Evolutionary conservation across 2,329 filamentous ascomycete genomes (phyloP).

Genomic region (Penicillium digitatum): DNA sequence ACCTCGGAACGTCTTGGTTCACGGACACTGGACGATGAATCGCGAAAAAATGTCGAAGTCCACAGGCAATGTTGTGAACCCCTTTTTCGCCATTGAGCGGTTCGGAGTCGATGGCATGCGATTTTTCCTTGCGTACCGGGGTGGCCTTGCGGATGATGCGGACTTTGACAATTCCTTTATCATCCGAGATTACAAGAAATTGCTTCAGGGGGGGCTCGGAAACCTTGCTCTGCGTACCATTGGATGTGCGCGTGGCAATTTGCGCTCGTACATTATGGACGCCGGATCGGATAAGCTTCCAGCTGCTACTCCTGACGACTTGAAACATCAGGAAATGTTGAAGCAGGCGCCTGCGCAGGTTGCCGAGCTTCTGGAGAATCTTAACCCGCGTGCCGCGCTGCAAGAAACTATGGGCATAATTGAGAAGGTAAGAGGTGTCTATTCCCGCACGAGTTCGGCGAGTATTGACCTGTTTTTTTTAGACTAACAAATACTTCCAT

Average conservation of each 20-base stretch:
- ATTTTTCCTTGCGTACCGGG: conserved; percentile 80
- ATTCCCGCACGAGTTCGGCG: conserved; percentile 11
- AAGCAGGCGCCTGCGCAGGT: conserved; percentile 42
- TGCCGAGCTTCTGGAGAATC: conserved; percentile 56
- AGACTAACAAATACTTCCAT: conserved; percentile 67
- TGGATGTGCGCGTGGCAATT: conserved; percentile 65
- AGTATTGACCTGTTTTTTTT: conserved; percentile 11
- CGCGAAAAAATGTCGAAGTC: conserved; percentile 96
- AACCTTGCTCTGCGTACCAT: conserved; percentile 73
- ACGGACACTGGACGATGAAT: conserved; percentile 93
- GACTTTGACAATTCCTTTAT: conserved; percentile 80
- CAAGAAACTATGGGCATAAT: conserved; percentile 61
- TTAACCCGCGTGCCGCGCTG: conserved; percentile 64
- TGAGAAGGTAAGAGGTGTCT: conserved; percentile 48
- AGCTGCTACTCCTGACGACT: conserved; percentile 29
- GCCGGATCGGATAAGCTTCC: conserved; percentile 29
- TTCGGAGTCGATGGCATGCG: conserved; percentile 86
- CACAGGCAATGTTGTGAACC: conserved; percentile 89
- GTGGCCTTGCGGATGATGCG: conserved; percentile 70
- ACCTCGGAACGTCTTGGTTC: conserved; percentile 75
- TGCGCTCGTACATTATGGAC: conserved; percentile 55
- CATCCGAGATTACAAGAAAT: conserved; percentile 71
- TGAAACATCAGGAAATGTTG: conserved; percentile 42
- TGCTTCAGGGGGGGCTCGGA: conserved; percentile 71
- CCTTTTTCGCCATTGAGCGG: conserved; percentile 82